Evolutionary conservation across 1,284 basidiomycete genomes (phyloP).

Genomic region (Sanghuangporus weigelae): DNA sequence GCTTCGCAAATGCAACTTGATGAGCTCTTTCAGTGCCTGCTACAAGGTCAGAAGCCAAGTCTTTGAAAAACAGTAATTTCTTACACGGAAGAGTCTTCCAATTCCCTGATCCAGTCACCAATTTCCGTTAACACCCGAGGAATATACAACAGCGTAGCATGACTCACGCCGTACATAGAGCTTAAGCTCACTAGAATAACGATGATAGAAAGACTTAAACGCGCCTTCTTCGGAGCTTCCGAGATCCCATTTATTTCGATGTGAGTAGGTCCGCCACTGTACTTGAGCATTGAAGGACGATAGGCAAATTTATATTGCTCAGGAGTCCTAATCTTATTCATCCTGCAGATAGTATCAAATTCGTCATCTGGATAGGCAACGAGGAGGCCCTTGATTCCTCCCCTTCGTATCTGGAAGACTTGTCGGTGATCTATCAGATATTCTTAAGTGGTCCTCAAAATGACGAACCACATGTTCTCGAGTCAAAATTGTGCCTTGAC

Average conservation of each 20-base stretch:
- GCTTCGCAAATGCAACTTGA: constrained; percentile 20
- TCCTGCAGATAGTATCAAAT: constrained; percentile 20
- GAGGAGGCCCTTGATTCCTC: constrained; percentile 26
- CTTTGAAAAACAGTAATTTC: neutral
- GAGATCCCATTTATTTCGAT: constrained; percentile 24
- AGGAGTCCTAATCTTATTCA: neutral
- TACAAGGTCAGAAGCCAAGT: neutral
- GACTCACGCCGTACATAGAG: neutral
- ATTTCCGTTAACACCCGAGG: neutral
- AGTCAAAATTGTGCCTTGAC: constrained; percentile 12
- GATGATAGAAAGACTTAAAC: constrained; percentile 24
- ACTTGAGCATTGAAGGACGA: constrained; percentile 25
- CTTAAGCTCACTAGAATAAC: constrained; percentile 22
- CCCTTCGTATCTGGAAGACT: constrained; percentile 25
- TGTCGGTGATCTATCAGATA: neutral
- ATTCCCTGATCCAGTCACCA: neutral
- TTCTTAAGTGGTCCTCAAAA: neutral
- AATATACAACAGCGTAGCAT: neutral
- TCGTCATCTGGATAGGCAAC: constrained; percentile 20
- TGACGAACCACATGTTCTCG: constrained; percentile 19
- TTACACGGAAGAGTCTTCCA: constrained; percentile 5
- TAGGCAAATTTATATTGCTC: constrained; percentile 19
- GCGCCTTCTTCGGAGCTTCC: constrained; percentile 17
- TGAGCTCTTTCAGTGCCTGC: constrained; percentile 21
- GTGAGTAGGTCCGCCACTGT: constrained; percentile 19